Evolutionary conservation across 441 rosid genomes (phyloP).

Genomic region (Brassica hybrid): DNA sequence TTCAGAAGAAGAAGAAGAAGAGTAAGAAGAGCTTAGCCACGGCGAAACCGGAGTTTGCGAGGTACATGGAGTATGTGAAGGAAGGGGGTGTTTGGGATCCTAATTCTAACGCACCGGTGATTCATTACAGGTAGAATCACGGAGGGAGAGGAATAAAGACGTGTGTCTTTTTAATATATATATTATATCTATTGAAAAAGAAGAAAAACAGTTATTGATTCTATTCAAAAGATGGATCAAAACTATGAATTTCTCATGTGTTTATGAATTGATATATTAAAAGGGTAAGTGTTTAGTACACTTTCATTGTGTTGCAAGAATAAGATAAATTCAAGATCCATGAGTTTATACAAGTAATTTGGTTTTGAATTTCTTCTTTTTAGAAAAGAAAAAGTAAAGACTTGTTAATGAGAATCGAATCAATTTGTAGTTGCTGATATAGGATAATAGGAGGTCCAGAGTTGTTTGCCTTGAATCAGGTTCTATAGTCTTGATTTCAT

Average conservation of each 20-base stretch:
- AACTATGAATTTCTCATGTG: slow-evolving; percentile 12
- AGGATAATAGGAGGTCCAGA: slow-evolving; percentile 8
- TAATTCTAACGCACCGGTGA: slow-evolving; percentile 52
- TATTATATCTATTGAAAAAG: not conserved
- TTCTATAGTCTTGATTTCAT: slow-evolving; percentile 27
- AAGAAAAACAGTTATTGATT: not conserved
- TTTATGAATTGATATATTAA: slow-evolving; percentile 25
- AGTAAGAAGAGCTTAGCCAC: slow-evolving; percentile 45
- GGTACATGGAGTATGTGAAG: slow-evolving; percentile 73
- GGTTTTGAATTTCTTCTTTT: not conserved
- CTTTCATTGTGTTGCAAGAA: slow-evolving; percentile 13
- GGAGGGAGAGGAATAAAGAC: not conserved
- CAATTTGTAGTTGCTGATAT: slow-evolving; percentile 8
- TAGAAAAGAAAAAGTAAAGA: not conserved
- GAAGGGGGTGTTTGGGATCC: slow-evolving; percentile 77
- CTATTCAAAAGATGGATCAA: slow-evolving; percentile 7
- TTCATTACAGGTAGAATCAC: slow-evolving; percentile 46
- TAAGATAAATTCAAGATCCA: slow-evolving; percentile 22
- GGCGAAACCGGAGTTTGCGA: slow-evolving; percentile 68
- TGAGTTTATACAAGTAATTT: not conserved
- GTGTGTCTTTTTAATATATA: slow-evolving; percentile 10
- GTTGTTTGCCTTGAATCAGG: slow-evolving; percentile 32
- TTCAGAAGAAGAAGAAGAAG: slow-evolving; percentile 38
- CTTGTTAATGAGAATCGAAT: slow-evolving; percentile 12
- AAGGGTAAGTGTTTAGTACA: not conserved